Evolutionary conservation across 208 protist genomes (phyloP), one percentile per base, ranked within the genome.

Genomic region (Trichomonas tenax): DNA sequence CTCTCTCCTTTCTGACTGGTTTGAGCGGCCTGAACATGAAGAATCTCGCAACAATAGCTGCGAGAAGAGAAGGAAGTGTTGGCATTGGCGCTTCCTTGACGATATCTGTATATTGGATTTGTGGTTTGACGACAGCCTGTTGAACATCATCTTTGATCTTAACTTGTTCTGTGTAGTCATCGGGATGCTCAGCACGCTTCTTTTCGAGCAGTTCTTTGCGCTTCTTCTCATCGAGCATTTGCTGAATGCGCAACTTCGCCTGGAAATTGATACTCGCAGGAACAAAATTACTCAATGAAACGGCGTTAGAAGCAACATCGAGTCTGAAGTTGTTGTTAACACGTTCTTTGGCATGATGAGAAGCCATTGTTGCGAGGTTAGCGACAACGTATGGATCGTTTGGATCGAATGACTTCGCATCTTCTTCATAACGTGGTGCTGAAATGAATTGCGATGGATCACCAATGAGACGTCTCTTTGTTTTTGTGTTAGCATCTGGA

Each of bases 391-490:
- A 93, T 34, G 86, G 86, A 93, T 93, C 86, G 46, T 93, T 93
- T 34, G 86, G 86, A 51, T 93, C 86, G 46, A 48, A 40, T 21
- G 14, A 14, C 14, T 46, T 45, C 2, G 82, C 38, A 26, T 72
- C 58, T 17, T 72, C 58, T 72, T 72, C 34, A 17, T 41, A 84
- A 11, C 34, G 31, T 82, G 63, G 81, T 0, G 44, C 44, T n/a
- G 86, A 93, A 41, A 93, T 93, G n/a, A 93, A 93, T 48, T 41
- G 44, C 11, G 86, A 93, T 34, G 86, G 86, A 38, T 93, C 86
- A 36, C 17, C n/a, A 26, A 23, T 8, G 0, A 93, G 38, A 17
- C 86, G 48, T 58, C 15, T 48, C n/a, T 51, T 93, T 15, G 44
- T 51, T 51, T 58, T 93, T 93, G 41, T 21, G 21, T 23, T n/a